Base-by-base conservation (phyloP, 768 basidiomycete species). In the Leccinum broughii region DNA sequence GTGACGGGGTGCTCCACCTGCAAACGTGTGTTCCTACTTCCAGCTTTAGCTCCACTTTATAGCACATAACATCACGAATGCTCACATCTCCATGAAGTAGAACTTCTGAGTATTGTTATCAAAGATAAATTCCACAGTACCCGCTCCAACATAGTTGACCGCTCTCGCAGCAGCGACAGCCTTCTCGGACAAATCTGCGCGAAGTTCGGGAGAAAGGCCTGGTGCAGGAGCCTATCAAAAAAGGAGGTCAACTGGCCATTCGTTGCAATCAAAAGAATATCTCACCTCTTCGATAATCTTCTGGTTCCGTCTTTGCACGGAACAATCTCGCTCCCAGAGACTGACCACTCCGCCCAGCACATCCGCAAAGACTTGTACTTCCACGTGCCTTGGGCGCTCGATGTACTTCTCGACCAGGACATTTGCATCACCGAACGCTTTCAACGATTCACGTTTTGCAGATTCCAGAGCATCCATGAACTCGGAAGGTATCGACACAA, bases 71-170 rank as follows among this genome's bases (percentile, higher is more conserved):
- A 2, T 35, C 13, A 11, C 13, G 11, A 51, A 24, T 26, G 69
- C 88, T 55, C 65, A 88, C 92, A 96, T 96, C 75, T 97, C 95
- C 94, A 95, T 95, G 71, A 97, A 97, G 69, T 88, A 97, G 73
- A 96, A 96, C 60, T 85, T 81, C 58, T 84, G 76, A 8, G 90
- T 91, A 70, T 95, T 89, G 62, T 93, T 95, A 72, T 98, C 95
- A 64, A 96, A 93, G 64, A 98, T 96, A 67, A 98, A 97, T 71
- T 98, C 95, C n/a, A 95, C 92, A 0, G 93, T 95, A 4, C 93
- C 93, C 10, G 93, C 93, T 34, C 93, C 93, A 34, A 92, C 87
- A 68, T 98, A 98, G 60, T 88, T 82, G 51, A 98, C 95, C 4
- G 95, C 95, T 70, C 83, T 86, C 6, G 95, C 94, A n/a, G 95